Evolutionary conservation across 495 filamentous ascomycete species (phyloP).

Genomic region (Acidiella bohemica): DNA sequence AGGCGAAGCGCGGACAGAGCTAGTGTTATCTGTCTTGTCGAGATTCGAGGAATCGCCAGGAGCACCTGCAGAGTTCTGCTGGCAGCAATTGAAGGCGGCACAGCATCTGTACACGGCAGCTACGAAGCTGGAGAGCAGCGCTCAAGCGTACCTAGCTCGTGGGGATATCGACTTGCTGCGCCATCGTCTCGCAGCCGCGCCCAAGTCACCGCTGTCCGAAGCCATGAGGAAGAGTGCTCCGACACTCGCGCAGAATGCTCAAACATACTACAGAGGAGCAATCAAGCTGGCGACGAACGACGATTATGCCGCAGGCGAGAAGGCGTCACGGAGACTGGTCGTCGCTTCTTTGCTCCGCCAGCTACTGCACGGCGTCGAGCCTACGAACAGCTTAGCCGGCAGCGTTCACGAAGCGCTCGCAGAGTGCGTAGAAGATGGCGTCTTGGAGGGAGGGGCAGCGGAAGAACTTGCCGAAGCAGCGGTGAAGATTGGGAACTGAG

Average conservation of each 20-base stretch:
- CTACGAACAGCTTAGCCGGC: not conserved
- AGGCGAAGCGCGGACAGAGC: conserved; percentile 14
- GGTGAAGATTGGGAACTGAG: too few relatives aligned
- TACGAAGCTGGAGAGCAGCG: conserved; percentile 2
- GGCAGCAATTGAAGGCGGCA: conserved; percentile 14
- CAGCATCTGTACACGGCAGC: conserved; percentile 14
- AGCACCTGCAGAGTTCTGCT: conserved; percentile 8
- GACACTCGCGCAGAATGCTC: conserved; percentile 17
- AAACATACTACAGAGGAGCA: conserved; percentile 19
- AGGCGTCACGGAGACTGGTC: conserved; percentile 3
- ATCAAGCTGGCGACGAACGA: conserved; percentile 7
- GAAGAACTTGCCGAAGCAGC: too few relatives aligned
- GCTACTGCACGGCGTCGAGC: conserved; percentile 6
- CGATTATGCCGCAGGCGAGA: conserved; percentile 6
- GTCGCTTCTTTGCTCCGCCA: not conserved
- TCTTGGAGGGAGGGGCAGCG: not conserved
- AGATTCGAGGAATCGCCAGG: conserved; percentile 1
- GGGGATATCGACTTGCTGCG: conserved; percentile 19
- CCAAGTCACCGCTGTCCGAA: not conserved
- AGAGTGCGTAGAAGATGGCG: not conserved
- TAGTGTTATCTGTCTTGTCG: conserved; percentile 3
- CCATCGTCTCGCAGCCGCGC: conserved; percentile 5
- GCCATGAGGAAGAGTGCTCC: conserved; percentile 5
- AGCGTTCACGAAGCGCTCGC: not conserved
- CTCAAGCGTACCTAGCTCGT: conserved; percentile 1